These are phyloP conservation scores for Daldinia sp. DNA, from an alignment of 2,329 filamentous ascomycete species.

Conservation along the genomic window DNA sequence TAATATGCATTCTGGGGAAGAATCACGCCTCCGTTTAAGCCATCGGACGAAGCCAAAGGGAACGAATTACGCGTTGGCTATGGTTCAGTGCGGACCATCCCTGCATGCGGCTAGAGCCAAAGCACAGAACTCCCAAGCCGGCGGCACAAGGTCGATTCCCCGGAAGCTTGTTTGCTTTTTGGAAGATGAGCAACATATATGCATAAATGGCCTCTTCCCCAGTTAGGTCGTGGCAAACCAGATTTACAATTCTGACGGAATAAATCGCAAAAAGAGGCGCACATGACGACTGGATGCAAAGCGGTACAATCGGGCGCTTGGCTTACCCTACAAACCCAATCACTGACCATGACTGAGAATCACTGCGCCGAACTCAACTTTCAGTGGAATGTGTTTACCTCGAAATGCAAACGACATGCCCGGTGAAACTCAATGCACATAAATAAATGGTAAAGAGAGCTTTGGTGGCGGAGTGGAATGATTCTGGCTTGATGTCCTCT, in stretches of 20 bases:
- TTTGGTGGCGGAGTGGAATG: constrained; percentile 16
- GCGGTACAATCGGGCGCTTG: constrained; percentile 17
- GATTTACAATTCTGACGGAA: constrained; percentile 37
- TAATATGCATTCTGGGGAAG: not conserved
- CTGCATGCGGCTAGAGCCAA: constrained; percentile 14
- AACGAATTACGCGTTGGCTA: constrained; percentile 7
- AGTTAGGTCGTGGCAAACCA: constrained; percentile 22
- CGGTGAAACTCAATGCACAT: constrained; percentile 19
- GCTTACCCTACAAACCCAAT: constrained; percentile 20
- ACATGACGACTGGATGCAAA: constrained; percentile 26
- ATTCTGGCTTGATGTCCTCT: constrained; percentile 16
- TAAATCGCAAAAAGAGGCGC: constrained; percentile 29
- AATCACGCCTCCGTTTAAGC: not conserved
- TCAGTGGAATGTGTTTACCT: constrained; percentile 21
- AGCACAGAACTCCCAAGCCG: constrained; percentile 14
- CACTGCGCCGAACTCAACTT: constrained; percentile 17
- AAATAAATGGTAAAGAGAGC: constrained; percentile 8
- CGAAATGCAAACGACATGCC: constrained; percentile 17
- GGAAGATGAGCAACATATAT: constrained; percentile 19
- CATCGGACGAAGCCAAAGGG: not conserved
- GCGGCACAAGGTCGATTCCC: constrained; percentile 26
- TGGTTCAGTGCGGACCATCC: not conserved
- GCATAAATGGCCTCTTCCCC: constrained; percentile 9
- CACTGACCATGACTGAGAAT: not conserved
- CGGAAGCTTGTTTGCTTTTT: constrained; percentile 27